phyloP scores from a whole-genome alignment of 257 asterid genomes.

The Petrea volubilis region DNA sequence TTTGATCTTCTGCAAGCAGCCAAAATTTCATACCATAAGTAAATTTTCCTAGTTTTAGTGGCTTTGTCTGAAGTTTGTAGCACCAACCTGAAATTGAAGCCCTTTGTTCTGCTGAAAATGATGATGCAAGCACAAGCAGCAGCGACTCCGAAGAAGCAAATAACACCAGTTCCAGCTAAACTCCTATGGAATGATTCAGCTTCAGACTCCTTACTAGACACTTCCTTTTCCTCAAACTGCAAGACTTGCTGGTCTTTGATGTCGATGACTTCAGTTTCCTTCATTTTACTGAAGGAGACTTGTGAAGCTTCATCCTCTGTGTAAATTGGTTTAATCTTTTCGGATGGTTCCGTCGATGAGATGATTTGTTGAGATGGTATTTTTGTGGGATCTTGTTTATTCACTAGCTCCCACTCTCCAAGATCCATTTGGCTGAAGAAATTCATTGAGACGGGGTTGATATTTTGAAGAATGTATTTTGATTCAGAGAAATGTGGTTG shows the following conservation, averaged over 20 bases:
- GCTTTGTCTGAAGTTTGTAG: too few relatives aligned
- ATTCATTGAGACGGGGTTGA: background rate
- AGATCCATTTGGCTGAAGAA: background rate
- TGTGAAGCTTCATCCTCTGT: slow-evolving; percentile 31
- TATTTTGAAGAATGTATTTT: slow-evolving; percentile 32
- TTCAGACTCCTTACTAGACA: background rate
- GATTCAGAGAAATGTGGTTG: background rate
- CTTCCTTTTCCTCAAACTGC: slow-evolving; percentile 32
- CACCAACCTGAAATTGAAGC: slow-evolving; percentile 42
- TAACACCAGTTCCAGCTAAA: slow-evolving; percentile 53
- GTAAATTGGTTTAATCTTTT: too few relatives aligned
- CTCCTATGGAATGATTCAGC: slow-evolving; percentile 40
- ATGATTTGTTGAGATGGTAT: too few relatives aligned
- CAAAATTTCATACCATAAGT: too few relatives aligned
- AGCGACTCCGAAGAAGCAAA: slow-evolving; percentile 50
- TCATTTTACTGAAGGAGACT: too few relatives aligned
- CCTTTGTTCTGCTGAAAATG: slow-evolving; percentile 32
- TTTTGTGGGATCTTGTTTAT: background rate
- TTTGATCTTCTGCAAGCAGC: too few relatives aligned
- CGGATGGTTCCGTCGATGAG: too few relatives aligned
- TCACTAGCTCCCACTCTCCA: slow-evolving; percentile 50
- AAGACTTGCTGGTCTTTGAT: too few relatives aligned
- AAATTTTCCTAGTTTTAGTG: too few relatives aligned
- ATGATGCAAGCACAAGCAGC: slow-evolving; percentile 40
- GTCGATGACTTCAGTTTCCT: too few relatives aligned